Evolutionary conservation across 306 rosid species (phyloP).

Genomic region (Medicago lupulina): DNA sequence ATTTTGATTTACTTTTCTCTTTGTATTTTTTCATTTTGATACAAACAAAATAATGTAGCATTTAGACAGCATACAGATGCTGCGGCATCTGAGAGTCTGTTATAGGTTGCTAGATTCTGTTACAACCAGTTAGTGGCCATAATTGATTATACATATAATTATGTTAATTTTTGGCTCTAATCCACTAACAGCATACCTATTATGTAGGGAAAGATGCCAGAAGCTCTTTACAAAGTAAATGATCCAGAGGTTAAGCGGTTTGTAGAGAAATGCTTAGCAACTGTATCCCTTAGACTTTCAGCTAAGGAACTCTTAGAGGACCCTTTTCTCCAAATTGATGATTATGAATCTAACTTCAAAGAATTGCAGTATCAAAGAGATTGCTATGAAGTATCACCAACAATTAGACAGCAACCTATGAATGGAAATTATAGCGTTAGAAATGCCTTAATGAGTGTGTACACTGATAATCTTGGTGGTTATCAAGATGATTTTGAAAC

Average conservation of each 20-base stretch:
- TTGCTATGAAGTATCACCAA: conserved; percentile 64
- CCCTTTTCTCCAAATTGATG: conserved; percentile 83
- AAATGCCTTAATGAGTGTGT: conserved; percentile 53
- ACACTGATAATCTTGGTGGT: conserved; percentile 57
- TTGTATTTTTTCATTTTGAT: conserved; percentile 1
- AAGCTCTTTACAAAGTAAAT: conserved; percentile 73
- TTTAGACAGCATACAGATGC: no score
- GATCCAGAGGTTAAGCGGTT: conserved; percentile 77
- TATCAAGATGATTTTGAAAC: conserved; percentile 49
- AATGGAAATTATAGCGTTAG: conserved; percentile 50
- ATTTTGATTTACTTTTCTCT: conserved; percentile 11
- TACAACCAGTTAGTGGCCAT: no score
- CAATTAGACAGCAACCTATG: conserved; percentile 51
- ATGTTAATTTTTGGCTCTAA: no score
- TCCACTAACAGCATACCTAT: conserved; percentile 28
- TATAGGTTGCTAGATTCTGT: no score
- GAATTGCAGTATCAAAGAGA: conserved; percentile 52
- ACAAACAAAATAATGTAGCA: no score
- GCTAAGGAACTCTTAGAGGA: conserved; percentile 86
- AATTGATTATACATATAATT: no score
- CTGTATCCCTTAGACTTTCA: conserved; percentile 76
- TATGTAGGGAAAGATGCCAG: conserved; percentile 85
- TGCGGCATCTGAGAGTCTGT: no score
- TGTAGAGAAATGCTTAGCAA: conserved; percentile 90
- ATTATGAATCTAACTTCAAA: conserved; percentile 61